Conservation (phyloP, 352 stramenopile species). For the Pilasporangium apinafurcum region DNA sequence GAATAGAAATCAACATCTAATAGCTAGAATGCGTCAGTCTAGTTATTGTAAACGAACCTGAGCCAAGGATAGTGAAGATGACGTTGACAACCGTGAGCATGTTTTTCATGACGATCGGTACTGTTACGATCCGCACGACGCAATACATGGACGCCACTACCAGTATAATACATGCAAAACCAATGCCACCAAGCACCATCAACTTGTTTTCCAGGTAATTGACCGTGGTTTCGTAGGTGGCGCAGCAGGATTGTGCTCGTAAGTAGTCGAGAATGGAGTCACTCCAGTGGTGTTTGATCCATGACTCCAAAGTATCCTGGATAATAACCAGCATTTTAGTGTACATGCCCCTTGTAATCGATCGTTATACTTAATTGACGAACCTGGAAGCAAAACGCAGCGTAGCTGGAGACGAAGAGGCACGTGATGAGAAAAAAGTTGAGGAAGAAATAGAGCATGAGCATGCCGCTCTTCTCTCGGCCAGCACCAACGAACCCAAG, state of each 20-base stretch:
- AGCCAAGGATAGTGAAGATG: constrained; percentile 58
- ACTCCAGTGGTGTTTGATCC: constrained; percentile 77
- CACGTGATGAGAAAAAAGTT: constrained; percentile 59
- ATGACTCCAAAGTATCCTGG: constrained; percentile 46
- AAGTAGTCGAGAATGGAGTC: constrained; percentile 32
- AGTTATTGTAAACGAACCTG: constrained; percentile 4
- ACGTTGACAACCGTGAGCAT: constrained; percentile 74
- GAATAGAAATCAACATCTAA: too few relatives aligned
- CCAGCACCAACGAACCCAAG: constrained; percentile 60
- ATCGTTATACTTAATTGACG: too few relatives aligned
- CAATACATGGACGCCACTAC: constrained; percentile 65
- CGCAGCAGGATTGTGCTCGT: constrained; percentile 39
- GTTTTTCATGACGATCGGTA: constrained; percentile 83
- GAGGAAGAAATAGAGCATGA: constrained; percentile 75
- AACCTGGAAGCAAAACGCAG: constrained; percentile 55
- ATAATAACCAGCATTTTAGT: not conserved
- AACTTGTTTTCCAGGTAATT: constrained; percentile 44
- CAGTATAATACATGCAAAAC: constrained; percentile 33
- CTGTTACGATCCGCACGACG: constrained; percentile 77
- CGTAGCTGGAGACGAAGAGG: constrained; percentile 58
- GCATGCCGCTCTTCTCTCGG: constrained; percentile 52
- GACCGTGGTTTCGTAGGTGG: constrained; percentile 41
- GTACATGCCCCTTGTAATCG: too few relatives aligned
- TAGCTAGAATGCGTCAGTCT: not conserved
- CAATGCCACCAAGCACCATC: constrained; percentile 36